These are phyloP conservation scores for Penicillium dipodomyicola DNA, from an alignment of 495 filamentous ascomycete species.

Conservation along the genomic window DNA sequence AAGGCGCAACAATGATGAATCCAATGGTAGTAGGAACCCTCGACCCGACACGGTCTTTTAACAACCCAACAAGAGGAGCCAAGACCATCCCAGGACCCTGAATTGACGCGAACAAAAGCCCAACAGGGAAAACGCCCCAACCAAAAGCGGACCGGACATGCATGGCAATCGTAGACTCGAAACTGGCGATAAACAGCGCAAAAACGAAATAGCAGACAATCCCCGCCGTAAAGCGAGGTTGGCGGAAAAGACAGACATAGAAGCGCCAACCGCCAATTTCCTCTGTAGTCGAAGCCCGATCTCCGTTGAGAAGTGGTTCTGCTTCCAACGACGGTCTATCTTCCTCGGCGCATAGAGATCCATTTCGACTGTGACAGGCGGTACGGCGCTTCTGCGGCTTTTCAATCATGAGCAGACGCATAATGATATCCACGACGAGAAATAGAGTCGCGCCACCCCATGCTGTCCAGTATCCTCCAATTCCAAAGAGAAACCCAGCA, in stretches of 20 bases:
- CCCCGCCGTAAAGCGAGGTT: conserved; percentile 25
- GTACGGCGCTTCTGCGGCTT: background rate
- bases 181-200: conserved; percentile 25
- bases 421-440: conserved; percentile 28
- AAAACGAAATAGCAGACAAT: conserved; percentile 23
- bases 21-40: conserved; percentile 13
- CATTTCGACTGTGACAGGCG: background rate
- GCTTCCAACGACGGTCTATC: background rate
- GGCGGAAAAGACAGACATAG: conserved; percentile 22
- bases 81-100: conserved; percentile 23
- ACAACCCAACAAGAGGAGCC: conserved; percentile 5
- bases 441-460: conserved; percentile 26
- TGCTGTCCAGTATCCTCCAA: conserved; percentile 32
- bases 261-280: conserved; percentile 17
- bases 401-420: conserved; percentile 37
- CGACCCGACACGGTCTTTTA: conserved; percentile 16
- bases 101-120: conserved; percentile 32
- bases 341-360: background rate
- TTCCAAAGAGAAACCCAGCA: conserved; percentile 23
- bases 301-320: conserved; percentile 1
- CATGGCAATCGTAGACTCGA: conserved; percentile 32
- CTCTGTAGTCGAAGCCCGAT: background rate
- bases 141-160: conserved; percentile 32
- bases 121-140: conserved; percentile 30
- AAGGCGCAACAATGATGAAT: conserved; percentile 5